Evolutionary conservation across 176 grass and related monocot genomes (phyloP).

Genomic region (Oryza brachyantha): DNA sequence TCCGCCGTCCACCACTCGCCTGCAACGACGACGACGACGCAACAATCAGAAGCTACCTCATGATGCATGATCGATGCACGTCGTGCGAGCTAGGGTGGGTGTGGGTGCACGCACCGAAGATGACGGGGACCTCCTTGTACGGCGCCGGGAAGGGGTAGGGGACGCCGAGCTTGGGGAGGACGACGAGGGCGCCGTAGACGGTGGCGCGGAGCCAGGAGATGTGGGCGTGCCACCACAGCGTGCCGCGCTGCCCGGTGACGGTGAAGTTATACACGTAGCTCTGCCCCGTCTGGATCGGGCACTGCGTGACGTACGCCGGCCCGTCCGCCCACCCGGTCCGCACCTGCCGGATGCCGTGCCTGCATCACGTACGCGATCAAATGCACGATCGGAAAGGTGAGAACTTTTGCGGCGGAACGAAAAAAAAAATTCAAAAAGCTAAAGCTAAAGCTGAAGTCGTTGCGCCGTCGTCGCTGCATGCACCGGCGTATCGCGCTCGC

Average conservation of each 20-base stretch:
- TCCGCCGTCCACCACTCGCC: constrained; percentile 71
- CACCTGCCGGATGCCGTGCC: constrained; percentile 82
- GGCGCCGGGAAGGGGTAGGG: constrained; percentile 68
- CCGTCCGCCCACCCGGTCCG: constrained; percentile 69
- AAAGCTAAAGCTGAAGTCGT: neutral
- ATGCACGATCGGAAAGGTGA: neutral
- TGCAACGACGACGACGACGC: neutral
- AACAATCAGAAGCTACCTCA: neutral
- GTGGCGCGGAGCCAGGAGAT: constrained; percentile 80
- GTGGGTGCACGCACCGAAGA: constrained; percentile 58
- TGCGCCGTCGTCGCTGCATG: neutral
- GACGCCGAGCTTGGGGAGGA: constrained; percentile 68
- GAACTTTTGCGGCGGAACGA: neutral
- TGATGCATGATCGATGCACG: neutral
- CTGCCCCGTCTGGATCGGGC: constrained; percentile 67
- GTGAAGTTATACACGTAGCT: constrained; percentile 90
- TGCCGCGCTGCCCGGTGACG: constrained; percentile 59
- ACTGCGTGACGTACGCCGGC: constrained; percentile 84
- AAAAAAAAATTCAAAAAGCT: no score
- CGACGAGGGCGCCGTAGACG: constrained; percentile 58
- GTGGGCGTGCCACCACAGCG: constrained; percentile 87
- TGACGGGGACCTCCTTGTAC: constrained; percentile 57
- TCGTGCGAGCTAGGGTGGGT: no score
- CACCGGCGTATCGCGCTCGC: no score
- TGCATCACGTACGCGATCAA: neutral